phyloP scores from a whole-genome alignment of 2,329 filamentous ascomycete species.

The Aulographum hederae region DNA sequence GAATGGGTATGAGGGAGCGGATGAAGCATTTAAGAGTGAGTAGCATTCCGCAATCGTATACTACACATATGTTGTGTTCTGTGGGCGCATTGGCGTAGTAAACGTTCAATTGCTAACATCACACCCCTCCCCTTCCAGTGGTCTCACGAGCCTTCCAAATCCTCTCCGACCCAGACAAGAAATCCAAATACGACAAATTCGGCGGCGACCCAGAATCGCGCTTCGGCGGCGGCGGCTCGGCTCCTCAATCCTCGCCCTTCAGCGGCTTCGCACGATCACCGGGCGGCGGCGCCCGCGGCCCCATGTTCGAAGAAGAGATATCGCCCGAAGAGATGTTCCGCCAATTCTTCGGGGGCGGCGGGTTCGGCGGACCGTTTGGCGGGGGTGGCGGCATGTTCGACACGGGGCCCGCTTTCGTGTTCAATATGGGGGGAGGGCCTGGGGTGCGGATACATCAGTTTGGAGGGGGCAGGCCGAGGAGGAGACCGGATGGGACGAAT shows the following conservation, averaged over 20 bases:
- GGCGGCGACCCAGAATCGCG: constrained; percentile 85
- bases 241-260: constrained; percentile 46
- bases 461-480: constrained; percentile 58
- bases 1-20: constrained; percentile 87
- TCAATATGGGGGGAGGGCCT: constrained; percentile 83
- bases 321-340: constrained; percentile 95
- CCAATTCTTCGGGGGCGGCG: constrained; percentile 76
- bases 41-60: constrained; percentile 7
- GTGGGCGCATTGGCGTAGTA: too few relatives aligned
- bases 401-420: constrained; percentile 74
- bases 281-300: constrained; percentile 33
- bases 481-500: constrained; percentile 42
- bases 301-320: constrained; percentile 77
- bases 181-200: constrained; percentile 69
- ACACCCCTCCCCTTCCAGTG: too few relatives aligned
- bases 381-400: constrained; percentile 44
- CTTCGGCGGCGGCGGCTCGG: constrained; percentile 47
- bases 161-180: constrained; percentile 84
- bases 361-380: constrained; percentile 44
- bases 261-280: constrained; percentile 30
- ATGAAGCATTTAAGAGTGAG: constrained; percentile 89
- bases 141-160: constrained; percentile 87
- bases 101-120: too few relatives aligned
- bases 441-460: constrained; percentile 93
- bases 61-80: neutral